Base-by-base conservation (phyloP, 2,329 filamentous ascomycete species). In the Trichoderma guizhouense region DNA sequence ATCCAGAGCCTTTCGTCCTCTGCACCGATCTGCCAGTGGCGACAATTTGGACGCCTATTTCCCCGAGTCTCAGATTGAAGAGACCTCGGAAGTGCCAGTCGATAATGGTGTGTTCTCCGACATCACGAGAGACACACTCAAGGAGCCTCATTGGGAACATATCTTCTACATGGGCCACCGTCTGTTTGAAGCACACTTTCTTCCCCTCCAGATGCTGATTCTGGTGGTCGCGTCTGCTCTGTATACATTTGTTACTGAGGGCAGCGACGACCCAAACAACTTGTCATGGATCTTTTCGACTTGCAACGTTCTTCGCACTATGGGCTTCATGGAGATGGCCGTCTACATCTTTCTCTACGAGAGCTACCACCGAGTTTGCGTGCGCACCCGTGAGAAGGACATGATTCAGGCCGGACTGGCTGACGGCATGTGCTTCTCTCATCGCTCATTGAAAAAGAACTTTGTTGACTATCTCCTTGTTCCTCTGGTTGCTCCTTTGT, bases 161-260 rank as follows among this genome's bases (percentile, higher is more conserved):
- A 84, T 90, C 60, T 79, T 89, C 74, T 86, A 87, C 68, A 84
- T 93, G 36, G 85, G 86, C 77, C 89, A 91, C 77, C 88, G 91
- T 21, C 82, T 93, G n/a, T 93, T 91, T 76, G 91, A 93, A 79
- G 91, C 91, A 0, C 91, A 93, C 79, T 93, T 93, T 78, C 82
- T 93, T 28, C 90, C 91, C 0, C 86, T 90, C 18, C 91, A 93
- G 76, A 89, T 89, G 82, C 88, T 87, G 7, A 87, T 92, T 60
- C 83, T 92, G 32, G 84, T 93, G 30, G 76, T 92, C 57, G 85
- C 89, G 2, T 91, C 90, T 0, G 86, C 88, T 0, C 76, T 92
- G 5, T 93, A 90, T 79, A 82, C 85, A 51, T 84, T 85, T 77
- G 81, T 88, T 36, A 86, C 87, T 15, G 83, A 88, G 71, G 83